phyloP scores from a whole-genome alignment of 345 rosid species.

The Citrus inodora region DNA sequence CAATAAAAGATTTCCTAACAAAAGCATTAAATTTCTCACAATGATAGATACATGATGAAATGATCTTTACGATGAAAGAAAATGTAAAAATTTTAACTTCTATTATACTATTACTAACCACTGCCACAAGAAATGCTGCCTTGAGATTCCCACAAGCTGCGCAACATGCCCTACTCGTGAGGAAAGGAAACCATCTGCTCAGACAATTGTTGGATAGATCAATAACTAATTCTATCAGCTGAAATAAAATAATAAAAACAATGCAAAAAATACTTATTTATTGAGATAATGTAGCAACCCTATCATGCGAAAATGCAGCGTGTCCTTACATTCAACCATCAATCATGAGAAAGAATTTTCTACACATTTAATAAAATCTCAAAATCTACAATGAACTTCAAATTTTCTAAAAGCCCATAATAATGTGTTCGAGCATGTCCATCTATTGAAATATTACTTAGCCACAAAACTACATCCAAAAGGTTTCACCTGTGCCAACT shows the following conservation, averaged over 20 bases:
- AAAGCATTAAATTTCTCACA: neutral
- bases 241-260: neutral
- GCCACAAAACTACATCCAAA: conserved; percentile 7
- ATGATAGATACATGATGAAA: neutral
- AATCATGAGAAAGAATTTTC: neutral
- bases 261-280: neutral
- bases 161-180: conserved; percentile 85
- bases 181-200: conserved; percentile 97
- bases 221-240: conserved; percentile 3
- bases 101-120: conserved; percentile 48
- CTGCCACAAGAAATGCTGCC: conserved; percentile 94
- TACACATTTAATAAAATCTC: neutral
- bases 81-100: neutral
- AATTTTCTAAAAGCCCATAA: neutral
- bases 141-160: conserved; percentile 96
- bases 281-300: conserved; percentile 1
- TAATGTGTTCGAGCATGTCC: neutral
- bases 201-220: conserved; percentile 18
- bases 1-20: neutral
- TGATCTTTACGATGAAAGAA: neutral
- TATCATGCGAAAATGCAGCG: neutral
- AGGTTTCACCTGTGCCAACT: conserved; percentile 75
- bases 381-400: no score
- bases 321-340: neutral
- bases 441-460: neutral